These are phyloP conservation scores for Populus tremula DNA, from an alignment of 345 rosid genomes.

Conservation along the genomic window DNA sequence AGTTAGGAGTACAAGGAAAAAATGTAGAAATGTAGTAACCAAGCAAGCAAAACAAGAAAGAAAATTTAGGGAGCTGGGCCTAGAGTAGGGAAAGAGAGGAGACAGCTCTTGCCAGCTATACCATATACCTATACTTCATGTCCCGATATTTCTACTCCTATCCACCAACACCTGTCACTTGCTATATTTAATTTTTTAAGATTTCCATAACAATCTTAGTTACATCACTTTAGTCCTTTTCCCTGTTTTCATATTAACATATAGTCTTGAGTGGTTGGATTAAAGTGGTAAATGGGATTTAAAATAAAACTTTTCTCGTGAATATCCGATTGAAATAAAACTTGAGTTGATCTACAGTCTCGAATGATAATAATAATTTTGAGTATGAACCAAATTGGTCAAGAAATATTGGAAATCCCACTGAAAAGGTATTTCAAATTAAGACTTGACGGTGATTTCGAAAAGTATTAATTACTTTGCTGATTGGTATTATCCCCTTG, in stretches of 20 bases:
- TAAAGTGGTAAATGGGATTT: no score
- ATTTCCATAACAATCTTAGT: neutral
- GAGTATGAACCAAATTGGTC: no score
- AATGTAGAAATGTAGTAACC: neutral
- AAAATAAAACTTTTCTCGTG: no score
- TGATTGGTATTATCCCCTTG: no score
- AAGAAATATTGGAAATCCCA: no score
- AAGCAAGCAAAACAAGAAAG: neutral
- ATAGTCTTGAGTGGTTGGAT: no score
- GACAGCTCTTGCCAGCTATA: conserved; percentile 27
- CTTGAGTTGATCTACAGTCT: no score
- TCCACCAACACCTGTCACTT: conserved; percentile 16
- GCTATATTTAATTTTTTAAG: neutral
- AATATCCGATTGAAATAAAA: no score
- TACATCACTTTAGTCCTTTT: neutral
- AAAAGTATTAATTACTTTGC: no score
- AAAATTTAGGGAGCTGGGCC: conserved; percentile 4
- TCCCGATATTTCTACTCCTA: conserved; percentile 7
- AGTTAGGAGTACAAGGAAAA: neutral
- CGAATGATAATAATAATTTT: no score
- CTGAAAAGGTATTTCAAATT: no score
- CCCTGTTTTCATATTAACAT: neutral
- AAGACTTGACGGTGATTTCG: no score
- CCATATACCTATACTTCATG: conserved; percentile 12
- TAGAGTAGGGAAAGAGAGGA: neutral